phyloP scores from a whole-genome alignment of 768 basidiomycete genomes.

The Mycena filopes region DNA sequence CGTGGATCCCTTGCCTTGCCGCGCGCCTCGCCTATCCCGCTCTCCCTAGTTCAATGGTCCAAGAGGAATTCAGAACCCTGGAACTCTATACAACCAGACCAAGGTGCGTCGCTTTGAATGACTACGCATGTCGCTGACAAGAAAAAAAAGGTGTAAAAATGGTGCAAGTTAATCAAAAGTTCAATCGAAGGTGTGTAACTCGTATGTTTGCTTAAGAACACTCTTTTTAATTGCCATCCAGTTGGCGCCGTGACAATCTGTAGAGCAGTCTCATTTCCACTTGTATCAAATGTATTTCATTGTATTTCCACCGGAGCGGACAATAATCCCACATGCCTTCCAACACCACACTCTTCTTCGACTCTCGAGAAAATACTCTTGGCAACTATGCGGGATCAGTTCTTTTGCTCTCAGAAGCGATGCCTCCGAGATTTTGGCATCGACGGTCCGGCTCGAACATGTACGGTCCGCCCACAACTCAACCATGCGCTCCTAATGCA shows the following conservation, averaged over 20 bases:
- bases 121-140: too few relatives aligned
- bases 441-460: neutral
- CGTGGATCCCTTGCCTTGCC: constrained; percentile 36
- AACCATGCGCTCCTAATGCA: neutral
- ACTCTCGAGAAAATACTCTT: too few relatives aligned
- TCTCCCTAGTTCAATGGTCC: constrained; percentile 61
- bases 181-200: constrained; percentile 67
- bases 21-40: constrained; percentile 17
- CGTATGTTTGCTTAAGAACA: too few relatives aligned
- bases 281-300: constrained; percentile 4
- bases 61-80: constrained; percentile 88
- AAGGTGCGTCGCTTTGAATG: constrained; percentile 45
- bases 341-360: too few relatives aligned
- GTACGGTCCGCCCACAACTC: too few relatives aligned
- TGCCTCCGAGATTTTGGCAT: too few relatives aligned
- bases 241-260: constrained; percentile 23
- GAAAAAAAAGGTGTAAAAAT: constrained; percentile 63
- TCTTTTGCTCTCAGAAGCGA: too few relatives aligned
- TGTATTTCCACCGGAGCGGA: constrained; percentile 6
- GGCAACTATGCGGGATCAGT: too few relatives aligned
- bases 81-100: constrained; percentile 81
- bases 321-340: neutral
- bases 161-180: constrained; percentile 75
- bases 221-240: neutral
- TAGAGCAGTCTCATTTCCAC: constrained; percentile 4